These are phyloP conservation scores for Penicillium aurantiogriseum DNA, from an alignment of 2,329 filamentous ascomycete species.

Conservation along the genomic window DNA sequence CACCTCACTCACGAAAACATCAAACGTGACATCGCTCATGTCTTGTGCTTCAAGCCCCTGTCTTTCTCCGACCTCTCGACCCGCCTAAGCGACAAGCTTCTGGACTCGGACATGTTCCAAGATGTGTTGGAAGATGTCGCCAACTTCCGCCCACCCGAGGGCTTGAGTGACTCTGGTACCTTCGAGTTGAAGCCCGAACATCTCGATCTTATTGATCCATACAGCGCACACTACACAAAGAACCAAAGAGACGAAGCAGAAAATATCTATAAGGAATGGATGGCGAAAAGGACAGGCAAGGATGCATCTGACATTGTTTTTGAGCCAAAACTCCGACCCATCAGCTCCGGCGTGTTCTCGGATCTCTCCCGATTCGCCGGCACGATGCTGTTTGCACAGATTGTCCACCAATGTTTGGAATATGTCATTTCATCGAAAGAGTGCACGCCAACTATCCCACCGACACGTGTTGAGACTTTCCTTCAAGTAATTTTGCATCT, in stretches of 20 bases:
- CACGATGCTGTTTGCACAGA: conserved; percentile 82
- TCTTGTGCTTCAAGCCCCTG: conserved; percentile 92
- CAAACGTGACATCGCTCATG: conserved; percentile 86
- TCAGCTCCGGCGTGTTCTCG: conserved; percentile 74
- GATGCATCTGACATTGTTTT: conserved; percentile 80
- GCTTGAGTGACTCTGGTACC: conserved; percentile 85
- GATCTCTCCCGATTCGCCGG: conserved; percentile 75
- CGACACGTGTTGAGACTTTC: conserved; percentile 84
- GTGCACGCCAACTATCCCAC: conserved; percentile 70
- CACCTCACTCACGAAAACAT: conserved; percentile 67
- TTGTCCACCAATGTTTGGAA: conserved; percentile 82
- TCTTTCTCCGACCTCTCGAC: conserved; percentile 89
- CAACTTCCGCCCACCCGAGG: conserved; percentile 84
- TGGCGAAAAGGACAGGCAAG: conserved; percentile 84
- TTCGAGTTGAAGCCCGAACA: conserved; percentile 89
- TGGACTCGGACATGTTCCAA: conserved; percentile 86
- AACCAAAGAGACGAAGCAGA: conserved; percentile 97
- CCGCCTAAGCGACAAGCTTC: conserved; percentile 83
- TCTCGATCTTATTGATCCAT: conserved; percentile 87
- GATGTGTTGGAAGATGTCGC: conserved; percentile 83
- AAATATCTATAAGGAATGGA: conserved; percentile 78
- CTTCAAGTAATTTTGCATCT: conserved; percentile 89
- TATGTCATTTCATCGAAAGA: conserved; percentile 71
- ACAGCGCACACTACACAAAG: conserved; percentile 92
- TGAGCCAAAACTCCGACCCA: conserved; percentile 77